Base-by-base conservation (phyloP, 1,284 basidiomycete genomes). In the Mycena sp. region DNA sequence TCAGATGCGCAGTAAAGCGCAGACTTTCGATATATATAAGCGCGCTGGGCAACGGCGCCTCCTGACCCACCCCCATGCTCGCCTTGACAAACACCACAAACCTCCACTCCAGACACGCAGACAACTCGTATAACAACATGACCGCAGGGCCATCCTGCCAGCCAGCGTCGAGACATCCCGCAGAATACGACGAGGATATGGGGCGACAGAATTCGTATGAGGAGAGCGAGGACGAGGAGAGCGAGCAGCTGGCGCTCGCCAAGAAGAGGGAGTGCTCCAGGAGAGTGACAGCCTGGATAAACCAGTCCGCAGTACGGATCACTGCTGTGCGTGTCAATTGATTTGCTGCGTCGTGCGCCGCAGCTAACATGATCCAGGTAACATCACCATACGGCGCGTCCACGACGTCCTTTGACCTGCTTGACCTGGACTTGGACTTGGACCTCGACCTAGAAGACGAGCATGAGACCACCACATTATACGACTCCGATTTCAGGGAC, bases 251-350 rank as follows among this genome's bases (percentile, higher is more conserved):
- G 9, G 44, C 45, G 26, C 54, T 58, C 30, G 64, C 61, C 14
- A 63, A 63, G 54, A 54, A 63, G 65, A 52, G 58, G 45, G 64
- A 66, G 32, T 58, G 59, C 57, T 61, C 58, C 12, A 25, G 35
- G 14, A 52, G 65, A 21, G 65, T 67, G 7, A 58, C 64, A 6
- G 65, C 61, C 14, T 67, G 65, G 65, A 63, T 67, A 37, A 64
- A 29, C 28, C 65, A 67, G 53, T 63, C 65, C 49, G 65, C 65
- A 48, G 61, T 63, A n/a, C 61, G 58, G 41, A 65, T 52, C 43
- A 63, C 61, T 41, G 48, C 60, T 54, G 61, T 67, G 30, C 60
- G 61, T 66, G 30, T 54, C 40, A 30, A 26, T 52, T 29, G 29
- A 28, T 32, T 40, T 32, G 26, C 25, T n/a, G 5, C 29, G 14